Percentiles rank a stretch among this genome's conserved stretches.
These are phyloP conservation scores for Grifola frondosa DNA, from an alignment of 1,284 basidiomycete genomes.

Conservation along the genomic window DNA sequence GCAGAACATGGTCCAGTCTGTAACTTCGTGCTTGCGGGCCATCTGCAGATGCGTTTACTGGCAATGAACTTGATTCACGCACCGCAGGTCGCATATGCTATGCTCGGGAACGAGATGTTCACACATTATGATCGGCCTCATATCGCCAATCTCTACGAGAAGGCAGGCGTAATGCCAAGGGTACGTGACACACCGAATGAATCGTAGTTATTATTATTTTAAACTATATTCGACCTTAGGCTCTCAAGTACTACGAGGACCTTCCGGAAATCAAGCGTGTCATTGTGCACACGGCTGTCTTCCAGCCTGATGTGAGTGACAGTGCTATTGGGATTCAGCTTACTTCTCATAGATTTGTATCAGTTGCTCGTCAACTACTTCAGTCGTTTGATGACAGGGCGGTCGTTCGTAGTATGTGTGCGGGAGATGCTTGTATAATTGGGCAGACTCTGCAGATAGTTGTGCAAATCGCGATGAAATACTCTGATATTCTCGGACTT, in stretches of 20 bases:
- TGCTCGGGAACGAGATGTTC: conserved; percentile 99
- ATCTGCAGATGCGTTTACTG: conserved; percentile 91
- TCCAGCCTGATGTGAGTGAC: conserved; percentile 72
- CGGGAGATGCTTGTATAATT: conserved; percentile 98
- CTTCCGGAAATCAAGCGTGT: conserved; percentile 96
- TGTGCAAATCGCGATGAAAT: conserved; percentile 97
- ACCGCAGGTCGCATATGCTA: conserved; percentile 98
- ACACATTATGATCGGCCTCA: conserved; percentile 94
- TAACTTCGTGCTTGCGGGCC: conserved; percentile 93
- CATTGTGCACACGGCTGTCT: conserved; percentile 88
- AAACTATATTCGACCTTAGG: conserved; percentile 52
- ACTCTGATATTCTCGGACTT: conserved; percentile 96
- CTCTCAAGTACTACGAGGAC: conserved; percentile 97
- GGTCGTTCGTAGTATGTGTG: conserved; percentile 90
- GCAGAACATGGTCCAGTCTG: conserved; percentile 99
- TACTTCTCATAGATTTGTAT: not conserved
- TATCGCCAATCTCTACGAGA: conserved; percentile 97
- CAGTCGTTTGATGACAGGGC: conserved; percentile 94
- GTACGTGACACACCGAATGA: conserved; percentile 40
- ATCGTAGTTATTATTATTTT: conserved; percentile 8
- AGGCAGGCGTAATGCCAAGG: conserved; percentile 92
- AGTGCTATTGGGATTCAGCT: conserved; percentile 5
- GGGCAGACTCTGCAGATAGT: conserved; percentile 96
- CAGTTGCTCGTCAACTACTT: conserved; percentile 98
- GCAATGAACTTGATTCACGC: conserved; percentile 98